These are phyloP conservation scores for Coemansia sp. DNA, from an alignment of 192 early-diverging fungal genomes.

Conservation along the genomic window DNA sequence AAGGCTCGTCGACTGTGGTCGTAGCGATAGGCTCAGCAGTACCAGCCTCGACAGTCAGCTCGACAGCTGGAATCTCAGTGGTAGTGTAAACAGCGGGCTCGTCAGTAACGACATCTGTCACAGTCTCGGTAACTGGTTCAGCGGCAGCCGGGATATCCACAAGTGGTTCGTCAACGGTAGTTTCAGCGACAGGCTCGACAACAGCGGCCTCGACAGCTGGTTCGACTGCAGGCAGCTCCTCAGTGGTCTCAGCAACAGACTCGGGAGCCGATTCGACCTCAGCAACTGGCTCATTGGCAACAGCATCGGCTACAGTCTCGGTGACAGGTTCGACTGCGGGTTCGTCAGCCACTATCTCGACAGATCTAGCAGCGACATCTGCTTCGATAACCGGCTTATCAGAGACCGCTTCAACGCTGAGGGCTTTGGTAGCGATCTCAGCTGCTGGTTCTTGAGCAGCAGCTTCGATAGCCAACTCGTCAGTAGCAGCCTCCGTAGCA, in stretches of 20 bases:
- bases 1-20: neutral
- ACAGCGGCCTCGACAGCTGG: slow-evolving; percentile 6
- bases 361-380: neutral
- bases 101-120: neutral
- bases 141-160: slow-evolving; percentile 2
- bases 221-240: neutral
- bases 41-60: too few species aligned
- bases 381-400: neutral
- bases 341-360: neutral
- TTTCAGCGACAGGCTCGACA: neutral
- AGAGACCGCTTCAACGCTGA: neutral
- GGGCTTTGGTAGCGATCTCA: too few species aligned
- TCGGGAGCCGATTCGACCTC: neutral
- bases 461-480: neutral
- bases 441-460: too few species aligned
- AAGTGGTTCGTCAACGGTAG: neutral
- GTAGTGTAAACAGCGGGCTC: too few species aligned
- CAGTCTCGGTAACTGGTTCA: neutral
- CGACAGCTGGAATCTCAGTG: too few species aligned
- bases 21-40: slow-evolving; percentile 2
- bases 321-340: neutral
- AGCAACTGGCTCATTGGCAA: neutral
- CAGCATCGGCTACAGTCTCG: neutral
- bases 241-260: neutral
- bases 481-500: neutral